Evolutionary conservation across 768 basidiomycete species (phyloP), one percentile per base, ranked within the genome.

Genomic region (Cystobasidium tubakii): DNA sequence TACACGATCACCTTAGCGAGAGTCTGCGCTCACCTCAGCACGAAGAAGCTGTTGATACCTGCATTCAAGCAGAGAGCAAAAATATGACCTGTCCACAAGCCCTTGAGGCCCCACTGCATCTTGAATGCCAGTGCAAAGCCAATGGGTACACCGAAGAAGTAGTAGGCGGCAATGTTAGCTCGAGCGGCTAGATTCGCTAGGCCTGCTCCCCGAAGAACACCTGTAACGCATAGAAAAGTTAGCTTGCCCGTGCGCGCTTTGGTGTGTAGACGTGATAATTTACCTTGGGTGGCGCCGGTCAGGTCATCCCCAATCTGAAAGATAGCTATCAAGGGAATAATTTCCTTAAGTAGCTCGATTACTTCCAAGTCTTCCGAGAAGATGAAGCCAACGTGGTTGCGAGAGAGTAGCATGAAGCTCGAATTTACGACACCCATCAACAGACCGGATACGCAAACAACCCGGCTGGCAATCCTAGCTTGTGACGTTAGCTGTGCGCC

Each of bases 301-400:
- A 66, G 17, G 31, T 44, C 31, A 44, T 66, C 65, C 12, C 34
- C 65, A 17, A 66, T 66, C 65, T 66, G 65, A 31, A 66, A 66
- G 15, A 66, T 29, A 15, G 65, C 65, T 19, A 66, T 66, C 29
- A 66, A 39, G 15, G 44, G 65, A 23, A 66, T 39, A 7, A 66
- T 46, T 6, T 27, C 44, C 23, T 17, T 23, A 46, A 66, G n/a
- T 10, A 43, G 44, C n/a, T 17, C 31, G 7, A 39, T 25, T n/a
- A 66, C 65, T 17, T 39, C 34, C 31, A 21, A 7, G 25, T 66
- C 65, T 31, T 36, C 42, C n/a, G 65, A 36, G 42, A 66, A 43
- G 4, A 66, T 21, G 17, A n/a, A 29, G 33, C 34, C 44, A 25
- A 66, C 25, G 25, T 29, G 31, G 19, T 29, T 42, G 44, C 65